phyloP scores from a whole-genome alignment of 768 basidiomycete species.

The Chiua virens region DNA sequence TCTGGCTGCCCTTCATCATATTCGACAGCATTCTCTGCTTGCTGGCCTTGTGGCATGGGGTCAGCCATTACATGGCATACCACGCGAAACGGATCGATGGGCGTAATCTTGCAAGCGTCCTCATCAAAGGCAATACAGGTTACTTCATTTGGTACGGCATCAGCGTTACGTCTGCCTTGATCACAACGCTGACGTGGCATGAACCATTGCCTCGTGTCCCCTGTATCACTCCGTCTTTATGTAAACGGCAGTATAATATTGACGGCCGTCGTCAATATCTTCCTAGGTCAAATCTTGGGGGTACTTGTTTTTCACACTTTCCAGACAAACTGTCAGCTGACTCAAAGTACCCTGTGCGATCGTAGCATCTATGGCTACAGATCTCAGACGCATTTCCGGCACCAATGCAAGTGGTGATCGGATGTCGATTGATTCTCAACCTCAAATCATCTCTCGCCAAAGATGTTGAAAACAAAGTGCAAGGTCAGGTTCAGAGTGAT shows the following conservation, averaged over 20 bases:
- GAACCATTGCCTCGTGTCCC: too few species aligned
- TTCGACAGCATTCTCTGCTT: conserved; percentile 9
- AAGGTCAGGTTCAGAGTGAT: too few species aligned
- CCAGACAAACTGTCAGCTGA: too few species aligned
- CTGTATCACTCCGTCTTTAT: too few species aligned
- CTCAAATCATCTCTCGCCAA: background rate
- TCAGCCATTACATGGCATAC: background rate
- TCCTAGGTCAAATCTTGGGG: conserved; percentile 1
- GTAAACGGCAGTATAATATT: too few species aligned
- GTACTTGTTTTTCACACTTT: background rate
- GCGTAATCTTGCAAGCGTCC: background rate
- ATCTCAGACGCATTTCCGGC: conserved; percentile 5
- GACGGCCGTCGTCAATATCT: too few species aligned
- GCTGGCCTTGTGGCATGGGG: conserved; percentile 1
- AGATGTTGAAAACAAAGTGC: background rate
- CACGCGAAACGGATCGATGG: too few species aligned
- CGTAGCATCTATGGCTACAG: conserved; percentile 1
- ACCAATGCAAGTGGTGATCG: background rate
- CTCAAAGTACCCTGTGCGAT: too few species aligned
- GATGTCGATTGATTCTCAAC: too few species aligned
- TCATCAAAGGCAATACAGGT: background rate
- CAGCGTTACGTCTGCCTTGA: too few species aligned
- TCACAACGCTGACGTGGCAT: too few species aligned
- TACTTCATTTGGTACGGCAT: conserved; percentile 4
- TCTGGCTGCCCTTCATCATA: conserved; percentile 10